phyloP scores from a whole-genome alignment of 352 stramenopile genomes.

The Lagenidium giganteum region DNA sequence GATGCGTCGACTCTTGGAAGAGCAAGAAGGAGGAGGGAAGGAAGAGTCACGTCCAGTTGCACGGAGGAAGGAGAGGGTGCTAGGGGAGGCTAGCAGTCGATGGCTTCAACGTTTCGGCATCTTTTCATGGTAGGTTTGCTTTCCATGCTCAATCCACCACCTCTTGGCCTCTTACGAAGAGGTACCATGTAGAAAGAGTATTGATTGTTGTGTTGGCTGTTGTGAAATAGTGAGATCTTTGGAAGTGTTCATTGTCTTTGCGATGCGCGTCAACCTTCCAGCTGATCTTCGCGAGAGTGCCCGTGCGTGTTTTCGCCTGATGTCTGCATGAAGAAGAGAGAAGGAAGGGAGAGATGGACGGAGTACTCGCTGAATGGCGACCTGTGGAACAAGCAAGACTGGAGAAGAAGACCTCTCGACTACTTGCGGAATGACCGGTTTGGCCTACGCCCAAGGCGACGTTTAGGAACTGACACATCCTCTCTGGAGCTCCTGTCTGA shows the following conservation, averaged over 20 bases:
- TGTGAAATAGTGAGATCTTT: constrained; percentile 16
- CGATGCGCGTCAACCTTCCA: too few species aligned
- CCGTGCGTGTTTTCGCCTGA: constrained; percentile 6
- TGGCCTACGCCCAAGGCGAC: too few species aligned
- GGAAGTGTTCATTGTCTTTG: too few species aligned
- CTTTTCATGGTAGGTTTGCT: constrained; percentile 23
- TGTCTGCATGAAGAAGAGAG: too few species aligned
- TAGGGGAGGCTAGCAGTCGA: constrained; percentile 16
- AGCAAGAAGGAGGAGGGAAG: background rate
- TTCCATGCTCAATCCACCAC: constrained; percentile 1
- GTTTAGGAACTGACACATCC: too few species aligned
- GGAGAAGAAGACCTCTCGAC: too few species aligned
- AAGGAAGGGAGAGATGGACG: too few species aligned
- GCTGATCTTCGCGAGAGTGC: too few species aligned
- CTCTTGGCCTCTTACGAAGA: background rate
- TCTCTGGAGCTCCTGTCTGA: too few species aligned
- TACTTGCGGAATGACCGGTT: too few species aligned
- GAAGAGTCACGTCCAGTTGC: background rate
- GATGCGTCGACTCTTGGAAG: constrained; percentile 2
- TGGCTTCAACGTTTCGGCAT: constrained; percentile 25
- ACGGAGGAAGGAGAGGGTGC: constrained; percentile 21
- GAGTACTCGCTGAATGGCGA: too few species aligned
- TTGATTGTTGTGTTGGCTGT: constrained; percentile 16
- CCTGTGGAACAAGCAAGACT: too few species aligned
- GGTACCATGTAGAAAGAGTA: constrained; percentile 1